phyloP scores from a whole-genome alignment of 805 yeast genomes.

The Cyberlindnera galapagoensis region DNA sequence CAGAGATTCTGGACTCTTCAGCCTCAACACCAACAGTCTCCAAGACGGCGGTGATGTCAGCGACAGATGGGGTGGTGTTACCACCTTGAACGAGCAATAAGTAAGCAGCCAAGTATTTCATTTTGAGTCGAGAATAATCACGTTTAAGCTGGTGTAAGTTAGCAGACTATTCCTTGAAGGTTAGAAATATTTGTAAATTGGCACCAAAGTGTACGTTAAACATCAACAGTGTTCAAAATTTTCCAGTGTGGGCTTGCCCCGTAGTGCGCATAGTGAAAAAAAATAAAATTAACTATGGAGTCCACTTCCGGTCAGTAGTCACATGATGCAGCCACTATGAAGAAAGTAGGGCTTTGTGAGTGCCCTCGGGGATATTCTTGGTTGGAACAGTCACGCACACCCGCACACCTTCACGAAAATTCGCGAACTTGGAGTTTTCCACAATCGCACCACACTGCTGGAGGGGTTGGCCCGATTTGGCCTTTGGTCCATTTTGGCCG shows the following conservation, averaged over 20 bases:
- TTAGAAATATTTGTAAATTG: too few relatives aligned
- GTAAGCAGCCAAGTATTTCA: conserved; percentile 94
- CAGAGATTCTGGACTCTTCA: conserved; percentile 67
- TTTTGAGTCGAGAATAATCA: conserved; percentile 52
- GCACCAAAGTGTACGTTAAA: neutral
- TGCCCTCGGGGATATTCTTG: too few relatives aligned
- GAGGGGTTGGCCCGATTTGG: too few relatives aligned
- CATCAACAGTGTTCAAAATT: conserved; percentile 11
- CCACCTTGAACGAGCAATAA: conserved; percentile 86
- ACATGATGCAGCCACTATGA: too few relatives aligned
- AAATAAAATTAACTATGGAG: conserved; percentile 9
- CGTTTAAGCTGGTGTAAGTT: conserved; percentile 54
- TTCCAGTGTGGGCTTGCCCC: conserved; percentile 7
- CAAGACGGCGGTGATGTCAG: conserved; percentile 66
- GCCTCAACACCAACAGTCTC: conserved; percentile 76
- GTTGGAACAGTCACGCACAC: too few relatives aligned
- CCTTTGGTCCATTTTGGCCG: too few relatives aligned
- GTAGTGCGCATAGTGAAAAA: conserved; percentile 3
- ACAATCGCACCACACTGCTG: neutral
- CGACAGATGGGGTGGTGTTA: conserved; percentile 73
- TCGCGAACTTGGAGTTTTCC: conserved; percentile 3
- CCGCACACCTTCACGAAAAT: conserved; percentile 2
- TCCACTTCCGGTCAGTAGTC: too few relatives aligned
- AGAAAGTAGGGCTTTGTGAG: too few relatives aligned
- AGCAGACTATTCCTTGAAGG: conserved; percentile 76